Evolutionary conservation across 179 eudicot genomes (phyloP).

Genomic region (Silene coronaria): DNA sequence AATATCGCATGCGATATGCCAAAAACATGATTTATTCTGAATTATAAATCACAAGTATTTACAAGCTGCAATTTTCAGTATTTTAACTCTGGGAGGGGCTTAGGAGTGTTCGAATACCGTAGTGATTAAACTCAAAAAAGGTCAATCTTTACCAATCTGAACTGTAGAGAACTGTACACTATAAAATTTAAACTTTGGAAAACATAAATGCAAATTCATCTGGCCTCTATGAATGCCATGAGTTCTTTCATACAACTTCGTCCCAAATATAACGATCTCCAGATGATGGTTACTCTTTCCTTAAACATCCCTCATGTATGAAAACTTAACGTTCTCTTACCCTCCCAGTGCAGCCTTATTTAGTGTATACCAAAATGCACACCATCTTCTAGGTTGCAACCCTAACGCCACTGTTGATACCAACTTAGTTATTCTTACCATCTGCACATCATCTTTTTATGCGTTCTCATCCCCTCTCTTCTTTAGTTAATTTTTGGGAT

Average conservation of each 20-base stretch:
- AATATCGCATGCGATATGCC: not conserved
- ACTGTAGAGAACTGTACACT: not conserved
- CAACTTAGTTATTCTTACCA: not conserved
- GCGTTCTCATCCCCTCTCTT: not conserved
- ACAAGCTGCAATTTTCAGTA: not conserved
- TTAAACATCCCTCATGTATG: not conserved
- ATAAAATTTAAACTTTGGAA: not conserved
- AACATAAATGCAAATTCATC: not conserved
- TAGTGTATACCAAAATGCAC: not conserved
- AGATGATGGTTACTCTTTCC: not conserved
- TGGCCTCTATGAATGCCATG: not conserved
- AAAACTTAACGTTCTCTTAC: not conserved
- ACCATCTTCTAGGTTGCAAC: not conserved
- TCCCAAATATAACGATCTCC: not conserved
- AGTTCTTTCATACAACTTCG: not conserved
- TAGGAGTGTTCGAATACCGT: not conserved
- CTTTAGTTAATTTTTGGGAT: not conserved
- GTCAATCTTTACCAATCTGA: not conserved
- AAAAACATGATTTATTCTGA: not conserved
- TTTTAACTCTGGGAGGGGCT: too few species aligned
- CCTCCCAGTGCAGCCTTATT: not conserved
- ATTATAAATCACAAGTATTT: not conserved
- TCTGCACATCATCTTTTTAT: not conserved
- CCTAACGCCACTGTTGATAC: not conserved
- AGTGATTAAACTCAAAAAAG: not conserved